Evolutionary conservation across 2,329 filamentous ascomycete genomes (phyloP), one percentile per base, ranked within the genome.

Genomic region (Clonostachys rhizophaga): DNA sequence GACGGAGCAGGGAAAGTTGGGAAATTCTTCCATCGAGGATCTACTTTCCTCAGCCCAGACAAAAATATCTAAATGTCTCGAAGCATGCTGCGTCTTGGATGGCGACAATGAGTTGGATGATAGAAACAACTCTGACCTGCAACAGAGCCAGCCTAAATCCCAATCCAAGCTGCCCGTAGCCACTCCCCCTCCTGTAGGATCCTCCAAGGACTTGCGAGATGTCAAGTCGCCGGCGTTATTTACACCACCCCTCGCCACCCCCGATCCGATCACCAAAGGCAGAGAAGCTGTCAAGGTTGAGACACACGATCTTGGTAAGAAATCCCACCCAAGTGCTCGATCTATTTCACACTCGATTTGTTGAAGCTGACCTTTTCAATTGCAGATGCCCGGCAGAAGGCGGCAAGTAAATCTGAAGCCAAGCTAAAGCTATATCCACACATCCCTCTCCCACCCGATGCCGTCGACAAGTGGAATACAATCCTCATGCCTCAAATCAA

Each of bases 401-500:
- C 24, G 24, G 24, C 24, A 30, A 24, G 43, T n/a, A 62, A 59
- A 40, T 46, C 57, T 0, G 64, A 64, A 43, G 48, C 63, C 5
- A 83, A 81, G 49, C 66, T 76, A 44, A 76, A 79, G 35, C 69
- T 84, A 4, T 86, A 83, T 52, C 80, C 81, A 1, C 77, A 83
- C 45, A 74, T 83, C 0, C 65, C 75, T 0, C 67, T 85, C 1
- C 69, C 82, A 0, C 74, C 79, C 4, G 79, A 83, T 11, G 72
- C 83, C 3, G 69, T 90, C 3, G 81, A 88, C 35, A 78, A 83
- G 51, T 92, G 87, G 87, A 86, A 91, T 55, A 74, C 72, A 2
- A 76, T 76, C 4, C 67, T 90, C 48, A 87, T 89, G 71, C 84
- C 85, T 2, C 83, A 88, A 50, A 79, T 92, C 50, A 87, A 89